Base-by-base conservation (phyloP, 345 rosid species). In the Salix suchowensis region DNA sequence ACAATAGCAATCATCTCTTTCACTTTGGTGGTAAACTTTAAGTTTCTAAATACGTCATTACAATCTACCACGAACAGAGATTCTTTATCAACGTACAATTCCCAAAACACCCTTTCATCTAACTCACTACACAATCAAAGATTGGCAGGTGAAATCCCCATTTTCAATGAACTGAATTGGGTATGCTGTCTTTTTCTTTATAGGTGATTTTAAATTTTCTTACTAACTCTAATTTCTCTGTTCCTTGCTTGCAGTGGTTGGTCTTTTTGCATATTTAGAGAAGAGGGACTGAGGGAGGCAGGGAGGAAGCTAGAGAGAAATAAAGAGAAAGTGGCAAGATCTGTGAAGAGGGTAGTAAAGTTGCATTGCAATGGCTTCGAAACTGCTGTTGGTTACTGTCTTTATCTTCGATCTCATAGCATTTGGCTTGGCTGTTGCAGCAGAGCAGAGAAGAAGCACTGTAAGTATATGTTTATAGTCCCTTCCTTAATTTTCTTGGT, bases 361-460 rank as follows among this genome's bases (percentile, higher is more conserved):
- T 37, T 67, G 46, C 26, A 0, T 37, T 75, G 18, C 81, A 44
- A 96, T 96, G 99, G 96, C 98, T 19, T 93, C 96, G 21, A 95
- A 93, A 86, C 86, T 90, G 64, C 67, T 95, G 46, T 73, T 95
- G 76, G 85, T 93, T 52, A 61, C 77, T 0, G 96, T 93, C 75
- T 87, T 89, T 86, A 40, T 95, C 65, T 76, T 91, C 18, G 93
- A 95, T 81, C 89, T 95, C 85, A 84, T 95, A 83, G 99, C 99
- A 74, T 92, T 95, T 65, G 92, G 91, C n/a, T 83, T 95, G 72
- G 98, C 98, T 76, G 88, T 91, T 67, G 99, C 96, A 54, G 98
- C 98, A 71, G 99, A 95, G 86, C 99, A 91, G 83, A 90, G 97
- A 78, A 88, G 98, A 87, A 95, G 94, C 86, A 90, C 89, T 67